phyloP scores from a whole-genome alignment of 2,329 filamentous ascomycete species.

The Verticillium isaacii region DNA sequence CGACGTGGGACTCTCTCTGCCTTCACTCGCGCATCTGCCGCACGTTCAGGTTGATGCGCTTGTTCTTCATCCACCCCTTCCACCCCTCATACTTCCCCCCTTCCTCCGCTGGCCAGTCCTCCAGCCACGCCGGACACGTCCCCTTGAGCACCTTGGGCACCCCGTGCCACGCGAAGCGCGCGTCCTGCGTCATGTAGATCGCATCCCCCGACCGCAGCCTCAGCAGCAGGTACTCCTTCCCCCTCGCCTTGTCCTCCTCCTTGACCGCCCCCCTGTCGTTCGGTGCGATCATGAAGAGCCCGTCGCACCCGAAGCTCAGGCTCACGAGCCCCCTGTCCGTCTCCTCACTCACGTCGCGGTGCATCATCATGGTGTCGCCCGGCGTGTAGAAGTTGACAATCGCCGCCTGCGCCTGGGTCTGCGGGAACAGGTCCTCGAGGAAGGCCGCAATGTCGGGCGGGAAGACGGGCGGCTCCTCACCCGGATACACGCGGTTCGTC shows the following conservation, averaged over 20 bases:
- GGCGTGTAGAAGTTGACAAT: constrained; percentile 93
- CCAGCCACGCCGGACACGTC: constrained; percentile 73
- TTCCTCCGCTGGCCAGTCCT: constrained; percentile 64
- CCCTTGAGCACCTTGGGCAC: constrained; percentile 79
- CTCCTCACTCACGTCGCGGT: constrained; percentile 88
- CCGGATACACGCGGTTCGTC: constrained; percentile 80
- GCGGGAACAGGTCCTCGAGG: constrained; percentile 66
- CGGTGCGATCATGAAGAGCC: constrained; percentile 78
- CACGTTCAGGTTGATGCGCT: constrained; percentile 89
- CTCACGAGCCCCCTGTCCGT: constrained; percentile 75
- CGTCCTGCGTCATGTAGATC: constrained; percentile 79
- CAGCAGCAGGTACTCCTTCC: constrained; percentile 52
- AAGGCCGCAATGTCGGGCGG: constrained; percentile 67
- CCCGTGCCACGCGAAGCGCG: constrained; percentile 90
- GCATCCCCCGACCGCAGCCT: constrained; percentile 80
- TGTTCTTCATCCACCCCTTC: constrained; percentile 82
- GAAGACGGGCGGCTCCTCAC: constrained; percentile 63
- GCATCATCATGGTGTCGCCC: constrained; percentile 85
- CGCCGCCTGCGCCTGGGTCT: constrained; percentile 77
- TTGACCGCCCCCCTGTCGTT: constrained; percentile 30
- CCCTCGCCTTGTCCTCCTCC: constrained; percentile 14
- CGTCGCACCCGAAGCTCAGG: constrained; percentile 85
- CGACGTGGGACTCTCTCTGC: too few relatives aligned
- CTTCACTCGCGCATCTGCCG: constrained; percentile 62
- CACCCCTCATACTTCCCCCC: constrained; percentile 58